Evolutionary conservation across 1,284 basidiomycete species (phyloP), one percentile per base, ranked within the genome.

Genomic region (Trametes pubescens): DNA sequence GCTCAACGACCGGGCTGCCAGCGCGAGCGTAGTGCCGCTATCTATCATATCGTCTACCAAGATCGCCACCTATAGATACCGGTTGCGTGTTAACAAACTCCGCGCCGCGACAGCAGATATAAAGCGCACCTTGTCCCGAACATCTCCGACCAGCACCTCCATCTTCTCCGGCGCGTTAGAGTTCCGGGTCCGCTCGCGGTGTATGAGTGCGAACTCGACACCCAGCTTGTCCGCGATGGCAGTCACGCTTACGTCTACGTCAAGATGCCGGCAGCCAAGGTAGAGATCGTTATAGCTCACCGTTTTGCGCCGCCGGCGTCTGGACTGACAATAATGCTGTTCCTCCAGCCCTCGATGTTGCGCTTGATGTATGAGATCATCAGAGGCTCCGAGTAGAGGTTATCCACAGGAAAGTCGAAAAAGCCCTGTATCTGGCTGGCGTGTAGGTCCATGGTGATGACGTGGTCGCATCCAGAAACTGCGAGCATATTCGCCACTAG

Each of bases 11-110:
- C 89, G 89, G 13, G 90, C 92, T 32, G 97, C 97, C 18, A 98
- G 82, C 13, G 88, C 82, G 26, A 99, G 85, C 1, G 98, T 99
- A 64, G 85, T 86, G 2, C 96, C 97, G 6, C 95, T 96, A 77
- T 99, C 98, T 74, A 98, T 92, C 95, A 99, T 99, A 76, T 99
- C 97, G 77, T 99, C 97, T 34, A 99, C 92, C 54, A 99, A 83
- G 73, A 99, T 97, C 34, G 94, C 96, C 57, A 93, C 85, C 92
- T 94, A 61, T 9, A 57, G 43, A 37, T 48, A 21, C 53, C 43
- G 38, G 35, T 10, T 11, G 57, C 44, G 51, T 24, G 38, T 62
- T 35, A 53, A 16, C 59, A 22, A 24, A 51, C 22, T 38, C 29
- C 40, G 46, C 34, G 35, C 47, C 35, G 60, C 21, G 46, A 43